Percentiles rank a stretch among this genome's conserved stretches.
phyloP scores from a whole-genome alignment of 768 basidiomycete genomes.

The Russula dissimulans region DNA sequence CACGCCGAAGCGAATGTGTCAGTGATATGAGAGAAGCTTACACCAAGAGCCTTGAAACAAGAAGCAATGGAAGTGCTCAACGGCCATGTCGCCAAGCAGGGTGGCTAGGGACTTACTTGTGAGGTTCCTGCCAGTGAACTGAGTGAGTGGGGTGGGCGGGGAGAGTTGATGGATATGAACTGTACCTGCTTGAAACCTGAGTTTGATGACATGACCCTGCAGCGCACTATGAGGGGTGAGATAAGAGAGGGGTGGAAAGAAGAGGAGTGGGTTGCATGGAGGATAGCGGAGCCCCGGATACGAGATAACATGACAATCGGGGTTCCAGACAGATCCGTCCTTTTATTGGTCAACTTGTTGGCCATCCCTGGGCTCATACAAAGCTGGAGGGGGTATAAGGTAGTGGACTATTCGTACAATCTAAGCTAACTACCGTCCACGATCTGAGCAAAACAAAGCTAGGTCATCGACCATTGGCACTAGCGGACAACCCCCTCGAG shows the following conservation, averaged over 20 bases:
- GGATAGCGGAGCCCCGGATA: background rate
- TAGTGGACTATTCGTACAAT: conserved; percentile 5
- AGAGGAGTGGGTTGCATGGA: background rate
- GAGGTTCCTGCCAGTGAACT: conserved; percentile 30
- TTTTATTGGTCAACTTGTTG: background rate
- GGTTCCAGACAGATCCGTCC: background rate
- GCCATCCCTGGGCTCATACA: background rate
- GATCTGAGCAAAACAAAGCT: background rate
- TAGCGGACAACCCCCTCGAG: conserved; percentile 23
- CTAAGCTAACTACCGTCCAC: background rate
- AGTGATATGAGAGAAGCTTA: background rate
- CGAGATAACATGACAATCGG: conserved; percentile 17
- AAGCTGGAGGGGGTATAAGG: conserved; percentile 2
- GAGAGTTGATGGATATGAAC: background rate
- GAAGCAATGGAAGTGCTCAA: background rate
- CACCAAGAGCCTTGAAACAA: conserved; percentile 22
- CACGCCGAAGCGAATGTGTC: background rate
- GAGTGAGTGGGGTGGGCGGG: conserved; percentile 6
- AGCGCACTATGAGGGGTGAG: conserved; percentile 10
- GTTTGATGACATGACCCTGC: conserved; percentile 23
- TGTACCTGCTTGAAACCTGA: conserved; percentile 29
- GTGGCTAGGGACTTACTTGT: conserved; percentile 35
- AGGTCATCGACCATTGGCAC: conserved; percentile 27
- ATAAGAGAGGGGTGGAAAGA: conserved; percentile 5
- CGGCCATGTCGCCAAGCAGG: background rate